Percentiles rank a stretch among this genome's conserved stretches.
Evolutionary conservation across 495 filamentous ascomycete genomes (phyloP).

Genomic region (Penicillium canariense): DNA sequence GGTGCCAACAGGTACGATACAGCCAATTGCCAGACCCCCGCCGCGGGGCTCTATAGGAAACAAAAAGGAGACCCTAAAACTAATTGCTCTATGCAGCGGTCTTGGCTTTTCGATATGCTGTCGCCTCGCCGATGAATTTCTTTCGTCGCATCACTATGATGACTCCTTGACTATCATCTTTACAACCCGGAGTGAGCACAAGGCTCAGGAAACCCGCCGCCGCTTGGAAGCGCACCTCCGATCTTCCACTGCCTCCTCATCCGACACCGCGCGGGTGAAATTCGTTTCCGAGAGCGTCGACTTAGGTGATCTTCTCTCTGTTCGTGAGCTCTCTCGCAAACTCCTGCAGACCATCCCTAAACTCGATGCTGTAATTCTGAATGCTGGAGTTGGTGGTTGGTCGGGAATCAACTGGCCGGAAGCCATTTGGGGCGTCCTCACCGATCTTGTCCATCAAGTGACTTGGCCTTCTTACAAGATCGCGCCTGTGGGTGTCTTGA

Average conservation of each 20-base stretch:
- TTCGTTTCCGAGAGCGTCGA: conserved; percentile 54
- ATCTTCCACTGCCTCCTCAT: conserved; percentile 21
- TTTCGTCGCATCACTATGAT: conserved; percentile 58
- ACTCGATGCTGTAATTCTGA: conserved; percentile 78
- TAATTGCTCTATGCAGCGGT: conserved; percentile 55
- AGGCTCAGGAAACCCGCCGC: conserved; percentile 42
- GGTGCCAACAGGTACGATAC: conserved; percentile 49
- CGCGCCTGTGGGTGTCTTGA: conserved; percentile 56
- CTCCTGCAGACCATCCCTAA: conserved; percentile 55
- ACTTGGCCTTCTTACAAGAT: conserved; percentile 80
- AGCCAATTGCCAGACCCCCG: not conserved
- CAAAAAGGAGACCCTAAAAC: not conserved
- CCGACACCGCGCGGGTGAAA: conserved; percentile 36
- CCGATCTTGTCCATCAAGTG: conserved; percentile 63
- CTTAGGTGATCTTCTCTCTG: conserved; percentile 53
- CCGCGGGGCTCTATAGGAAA: not conserved
- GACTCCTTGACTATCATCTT: conserved; percentile 56
- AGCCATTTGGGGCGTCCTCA: conserved; percentile 58
- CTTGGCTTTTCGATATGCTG: conserved; percentile 84
- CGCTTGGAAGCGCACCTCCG: conserved; percentile 41
- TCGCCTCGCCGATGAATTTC: conserved; percentile 90
- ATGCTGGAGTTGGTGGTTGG: conserved; percentile 89
- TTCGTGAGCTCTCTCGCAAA: conserved; percentile 49
- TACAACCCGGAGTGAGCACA: conserved; percentile 49
- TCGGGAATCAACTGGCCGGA: conserved; percentile 69